Conservation (phyloP, 176 grass and related monocot genomes). For the Cenchrus purpureus region DNA sequence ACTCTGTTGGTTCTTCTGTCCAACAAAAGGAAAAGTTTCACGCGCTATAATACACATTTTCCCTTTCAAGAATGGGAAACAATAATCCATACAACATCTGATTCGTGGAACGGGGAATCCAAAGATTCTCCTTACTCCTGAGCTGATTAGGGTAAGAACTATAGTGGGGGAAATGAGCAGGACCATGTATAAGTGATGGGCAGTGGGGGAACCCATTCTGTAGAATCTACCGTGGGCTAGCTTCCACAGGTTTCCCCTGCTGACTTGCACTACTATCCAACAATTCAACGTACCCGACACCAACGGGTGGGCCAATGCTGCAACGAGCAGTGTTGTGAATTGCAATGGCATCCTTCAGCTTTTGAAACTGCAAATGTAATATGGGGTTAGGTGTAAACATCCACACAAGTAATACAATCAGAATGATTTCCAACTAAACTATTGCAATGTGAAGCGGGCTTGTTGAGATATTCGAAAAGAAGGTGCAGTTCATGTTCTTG, state of each 20-base stretch:
- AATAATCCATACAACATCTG: conserved; percentile 42
- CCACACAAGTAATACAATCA: background rate
- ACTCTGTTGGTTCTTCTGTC: conserved; percentile 5
- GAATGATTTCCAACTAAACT: background rate
- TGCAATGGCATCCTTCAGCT: conserved; percentile 86
- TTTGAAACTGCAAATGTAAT: conserved; percentile 62
- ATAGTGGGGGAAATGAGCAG: conserved; percentile 8
- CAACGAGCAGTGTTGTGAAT: conserved; percentile 78
- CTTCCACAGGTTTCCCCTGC: conserved; percentile 67
- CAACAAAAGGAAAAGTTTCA: conserved; percentile 35
- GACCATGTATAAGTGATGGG: background rate
- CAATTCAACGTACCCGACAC: conserved; percentile 55
- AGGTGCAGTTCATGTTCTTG: background rate
- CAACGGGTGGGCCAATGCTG: conserved; percentile 72
- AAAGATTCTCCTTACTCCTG: conserved; percentile 44
- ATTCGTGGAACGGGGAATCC: conserved; percentile 28
- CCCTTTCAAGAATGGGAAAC: conserved; percentile 30
- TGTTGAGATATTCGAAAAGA: background rate
- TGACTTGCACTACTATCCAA: conserved; percentile 52
- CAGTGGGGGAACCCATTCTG: background rate
- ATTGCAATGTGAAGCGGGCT: background rate
- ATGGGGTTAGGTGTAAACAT: background rate
- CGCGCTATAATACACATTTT: conserved; percentile 43
- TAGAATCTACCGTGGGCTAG: conserved; percentile 55
- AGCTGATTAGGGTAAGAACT: conserved; percentile 43